A percentile compares a stretch with the other conserved stretches of the same genome.
These are phyloP conservation scores for Pseudozyma thailandica DNA, from an alignment of 1,284 basidiomycete species.

Conservation along the genomic window DNA sequence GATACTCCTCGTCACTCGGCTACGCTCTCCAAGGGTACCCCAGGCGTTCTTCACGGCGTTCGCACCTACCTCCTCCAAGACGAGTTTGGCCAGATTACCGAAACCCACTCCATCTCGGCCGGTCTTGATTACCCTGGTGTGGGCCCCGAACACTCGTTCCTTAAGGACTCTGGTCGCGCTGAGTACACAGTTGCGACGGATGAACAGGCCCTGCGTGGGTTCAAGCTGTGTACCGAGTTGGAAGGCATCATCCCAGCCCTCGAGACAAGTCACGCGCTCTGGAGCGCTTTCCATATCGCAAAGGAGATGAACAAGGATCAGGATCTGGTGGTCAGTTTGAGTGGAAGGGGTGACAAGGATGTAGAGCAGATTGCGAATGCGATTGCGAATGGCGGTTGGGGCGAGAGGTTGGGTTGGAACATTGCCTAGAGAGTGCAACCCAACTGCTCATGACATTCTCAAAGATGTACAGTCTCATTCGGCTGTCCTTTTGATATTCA, in stretches of 20 bases:
- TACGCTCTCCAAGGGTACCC: conserved; percentile 86
- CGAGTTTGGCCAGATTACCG: conserved; percentile 87
- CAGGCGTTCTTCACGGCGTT: conserved; percentile 95
- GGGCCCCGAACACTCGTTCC: conserved; percentile 95
- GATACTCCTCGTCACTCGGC: conserved; percentile 89
- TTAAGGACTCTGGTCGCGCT: conserved; percentile 92
- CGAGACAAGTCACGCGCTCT: conserved; percentile 94
- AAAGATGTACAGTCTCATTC: no score
- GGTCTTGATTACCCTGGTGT: conserved; percentile 80
- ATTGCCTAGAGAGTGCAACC: conserved; percentile 24
- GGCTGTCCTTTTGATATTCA: no score
- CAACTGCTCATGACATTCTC: background rate
- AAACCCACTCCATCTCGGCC: conserved; percentile 96
- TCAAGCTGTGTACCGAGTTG: conserved; percentile 86
- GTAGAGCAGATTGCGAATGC: conserved; percentile 86
- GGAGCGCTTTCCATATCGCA: conserved; percentile 86
- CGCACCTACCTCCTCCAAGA: conserved; percentile 94
- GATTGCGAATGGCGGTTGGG: conserved; percentile 61
- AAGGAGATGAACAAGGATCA: conserved; percentile 84
- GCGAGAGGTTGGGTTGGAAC: conserved; percentile 63
- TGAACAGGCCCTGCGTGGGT: conserved; percentile 89
- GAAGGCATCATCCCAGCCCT: conserved; percentile 99
- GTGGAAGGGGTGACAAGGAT: conserved; percentile 90
- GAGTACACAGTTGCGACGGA: conserved; percentile 94
- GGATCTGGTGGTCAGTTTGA: conserved; percentile 79